Evolutionary conservation across 225 moss, liverwort and hornwort genomes (phyloP).

Genomic region (Polytrichum formosum): DNA sequence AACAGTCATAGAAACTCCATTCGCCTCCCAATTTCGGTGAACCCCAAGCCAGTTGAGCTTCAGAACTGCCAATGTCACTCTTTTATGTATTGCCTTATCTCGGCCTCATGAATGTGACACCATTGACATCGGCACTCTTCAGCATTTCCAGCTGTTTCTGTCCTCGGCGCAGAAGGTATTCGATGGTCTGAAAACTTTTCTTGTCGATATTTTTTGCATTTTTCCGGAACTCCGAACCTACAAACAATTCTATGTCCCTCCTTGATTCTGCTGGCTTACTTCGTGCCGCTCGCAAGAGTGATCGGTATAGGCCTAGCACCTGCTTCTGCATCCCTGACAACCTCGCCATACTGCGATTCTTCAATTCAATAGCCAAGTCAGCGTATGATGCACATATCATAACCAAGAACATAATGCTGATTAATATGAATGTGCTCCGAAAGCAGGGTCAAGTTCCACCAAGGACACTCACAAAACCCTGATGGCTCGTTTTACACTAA

Average conservation of each 20-base stretch:
- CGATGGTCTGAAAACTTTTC: conserved; percentile 76
- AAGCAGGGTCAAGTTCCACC: too few species aligned
- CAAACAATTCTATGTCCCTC: conserved; percentile 62
- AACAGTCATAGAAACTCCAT: too few species aligned
- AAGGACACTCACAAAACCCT: too few species aligned
- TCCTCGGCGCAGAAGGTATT: conserved; percentile 79
- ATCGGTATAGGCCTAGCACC: conserved; percentile 82
- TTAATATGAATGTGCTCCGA: too few species aligned
- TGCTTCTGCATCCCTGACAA: conserved; percentile 89
- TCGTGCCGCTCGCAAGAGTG: conserved; percentile 73
- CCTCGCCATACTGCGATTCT: conserved; percentile 44
- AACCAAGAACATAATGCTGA: too few species aligned
- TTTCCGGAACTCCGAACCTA: conserved; percentile 70
- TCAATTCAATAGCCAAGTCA: too few species aligned
- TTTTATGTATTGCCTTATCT: conserved; percentile 18
- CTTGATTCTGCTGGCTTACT: conserved; percentile 66
- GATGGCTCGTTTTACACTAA: too few species aligned
- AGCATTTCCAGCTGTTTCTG: conserved; percentile 83
- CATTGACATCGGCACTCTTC: conserved; percentile 51
- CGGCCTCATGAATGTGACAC: conserved; percentile 50
- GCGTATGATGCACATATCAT: too few species aligned
- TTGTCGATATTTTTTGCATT: conserved; percentile 57
- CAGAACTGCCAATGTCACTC: conserved; percentile 4
- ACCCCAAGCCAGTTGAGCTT: conserved; percentile 7
- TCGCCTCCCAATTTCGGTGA: conserved; percentile 2